Evolutionary conservation across 1,284 basidiomycete species (phyloP).

Genomic region (Tilletia indica): DNA sequence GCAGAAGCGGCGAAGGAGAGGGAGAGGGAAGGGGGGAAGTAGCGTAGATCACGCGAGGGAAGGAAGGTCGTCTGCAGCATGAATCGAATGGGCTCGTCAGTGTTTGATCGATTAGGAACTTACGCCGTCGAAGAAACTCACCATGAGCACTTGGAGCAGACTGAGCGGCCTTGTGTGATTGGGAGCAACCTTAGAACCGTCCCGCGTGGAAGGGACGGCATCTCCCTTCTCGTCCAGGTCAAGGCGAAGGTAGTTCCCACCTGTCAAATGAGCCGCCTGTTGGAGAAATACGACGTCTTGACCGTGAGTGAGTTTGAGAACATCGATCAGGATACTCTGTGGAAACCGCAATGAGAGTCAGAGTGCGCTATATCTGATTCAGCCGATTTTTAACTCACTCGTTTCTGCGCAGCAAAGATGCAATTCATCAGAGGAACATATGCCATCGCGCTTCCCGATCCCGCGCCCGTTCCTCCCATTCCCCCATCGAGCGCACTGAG

Average conservation of each 20-base stretch:
- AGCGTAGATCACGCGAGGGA: slow-evolving; percentile 16
- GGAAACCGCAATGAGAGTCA: too few relatives aligned
- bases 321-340: slow-evolving; percentile 80
- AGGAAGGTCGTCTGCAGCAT: slow-evolving; percentile 31
- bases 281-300: slow-evolving; percentile 92
- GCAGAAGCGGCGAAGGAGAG: slow-evolving; percentile 12
- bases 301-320: slow-evolving; percentile 80
- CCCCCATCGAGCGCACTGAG: slow-evolving; percentile 62
- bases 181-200: too few relatives aligned
- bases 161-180: slow-evolving; percentile 9
- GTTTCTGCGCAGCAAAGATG: slow-evolving; percentile 97
- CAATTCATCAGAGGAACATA: slow-evolving; percentile 99
- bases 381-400: slow-evolving; percentile 5
- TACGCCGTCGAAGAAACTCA: slow-evolving; percentile 13
- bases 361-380: too few relatives aligned
- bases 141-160: slow-evolving; percentile 44
- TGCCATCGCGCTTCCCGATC: not conserved
- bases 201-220: slow-evolving; percentile 57
- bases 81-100: not conserved
- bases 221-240: slow-evolving; percentile 79
- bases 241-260: slow-evolving; percentile 85
- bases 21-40: not conserved
- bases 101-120: too few relatives aligned
- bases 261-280: slow-evolving; percentile 91
- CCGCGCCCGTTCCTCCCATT: not conserved